Percentiles rank a stretch among this genome's conserved stretches.
Conservation (phyloP, 108 stramenopile species). For the Hondaea fermentalgiana region DNA sequence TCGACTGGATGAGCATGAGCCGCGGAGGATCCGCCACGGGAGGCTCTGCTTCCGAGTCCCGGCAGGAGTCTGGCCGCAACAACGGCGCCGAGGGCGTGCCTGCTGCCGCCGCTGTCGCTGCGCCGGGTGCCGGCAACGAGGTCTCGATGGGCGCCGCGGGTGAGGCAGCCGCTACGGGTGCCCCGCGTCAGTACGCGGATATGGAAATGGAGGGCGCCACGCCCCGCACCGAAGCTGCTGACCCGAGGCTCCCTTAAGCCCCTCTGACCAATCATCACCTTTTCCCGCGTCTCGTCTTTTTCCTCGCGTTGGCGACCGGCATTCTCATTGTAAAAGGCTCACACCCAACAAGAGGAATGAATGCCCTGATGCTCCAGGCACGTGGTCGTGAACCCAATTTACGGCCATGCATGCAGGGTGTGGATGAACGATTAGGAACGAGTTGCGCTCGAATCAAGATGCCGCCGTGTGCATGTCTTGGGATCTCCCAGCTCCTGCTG, state of each 20-base stretch:
- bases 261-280: neutral
- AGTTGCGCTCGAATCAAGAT: too few species aligned
- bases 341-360: too few species aligned
- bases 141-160: neutral
- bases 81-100: neutral
- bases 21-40: neutral
- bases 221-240: neutral
- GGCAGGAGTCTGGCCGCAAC: neutral
- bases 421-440: too few species aligned
- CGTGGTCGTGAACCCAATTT: too few species aligned
- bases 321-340: too few species aligned
- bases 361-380: too few species aligned
- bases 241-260: neutral
- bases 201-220: constrained; percentile 9
- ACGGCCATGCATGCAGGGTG: too few species aligned
- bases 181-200: neutral
- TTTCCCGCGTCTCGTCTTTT: too few species aligned
- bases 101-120: neutral
- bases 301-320: too few species aligned
- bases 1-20: constrained; percentile 73
- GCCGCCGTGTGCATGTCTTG: too few species aligned
- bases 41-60: neutral
- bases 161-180: neutral
- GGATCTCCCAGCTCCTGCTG: too few species aligned
- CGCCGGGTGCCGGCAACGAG: neutral